Percentiles rank a stretch among this genome's conserved stretches.
Conservation (phyloP, 2,329 filamentous ascomycete genomes). For the Coniochaeta sp. region DNA sequence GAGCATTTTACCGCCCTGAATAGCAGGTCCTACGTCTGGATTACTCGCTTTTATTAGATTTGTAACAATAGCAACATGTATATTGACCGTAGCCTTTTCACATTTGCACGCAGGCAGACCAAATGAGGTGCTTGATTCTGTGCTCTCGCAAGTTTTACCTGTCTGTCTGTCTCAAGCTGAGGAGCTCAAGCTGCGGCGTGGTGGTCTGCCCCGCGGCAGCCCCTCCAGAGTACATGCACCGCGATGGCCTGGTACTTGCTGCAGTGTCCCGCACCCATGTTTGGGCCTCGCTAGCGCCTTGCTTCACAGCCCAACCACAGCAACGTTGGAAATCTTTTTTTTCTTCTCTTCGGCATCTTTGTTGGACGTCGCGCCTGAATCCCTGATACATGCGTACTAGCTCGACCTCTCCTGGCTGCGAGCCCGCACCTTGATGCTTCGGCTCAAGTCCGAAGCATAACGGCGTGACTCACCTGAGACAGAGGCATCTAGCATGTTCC, state of each 20-base stretch:
- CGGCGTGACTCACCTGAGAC: neutral
- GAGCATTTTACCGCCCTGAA: neutral
- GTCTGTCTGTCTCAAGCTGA: neutral
- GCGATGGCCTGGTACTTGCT: neutral
- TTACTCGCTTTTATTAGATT: neutral
- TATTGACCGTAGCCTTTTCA: neutral
- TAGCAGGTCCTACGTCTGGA: neutral
- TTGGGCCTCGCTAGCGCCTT: neutral
- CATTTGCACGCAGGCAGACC: neutral
- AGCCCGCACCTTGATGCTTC: neutral
- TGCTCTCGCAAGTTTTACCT: neutral
- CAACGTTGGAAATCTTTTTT: neutral
- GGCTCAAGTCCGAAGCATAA: neutral
- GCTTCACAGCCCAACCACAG: neutral
- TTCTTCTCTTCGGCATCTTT: neutral
- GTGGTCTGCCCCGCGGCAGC: neutral
- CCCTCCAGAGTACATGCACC: neutral
- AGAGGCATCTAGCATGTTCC: neutral
- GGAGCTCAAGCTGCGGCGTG: neutral
- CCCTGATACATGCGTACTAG: neutral
- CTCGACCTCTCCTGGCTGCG: neutral
- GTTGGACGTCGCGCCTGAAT: neutral
- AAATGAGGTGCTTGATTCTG: neutral
- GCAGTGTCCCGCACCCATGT: neutral
- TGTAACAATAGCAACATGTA: neutral